Evolutionary conservation across 108 stramenopile species (phyloP).

Genomic region (Skeletonema marinoi): DNA sequence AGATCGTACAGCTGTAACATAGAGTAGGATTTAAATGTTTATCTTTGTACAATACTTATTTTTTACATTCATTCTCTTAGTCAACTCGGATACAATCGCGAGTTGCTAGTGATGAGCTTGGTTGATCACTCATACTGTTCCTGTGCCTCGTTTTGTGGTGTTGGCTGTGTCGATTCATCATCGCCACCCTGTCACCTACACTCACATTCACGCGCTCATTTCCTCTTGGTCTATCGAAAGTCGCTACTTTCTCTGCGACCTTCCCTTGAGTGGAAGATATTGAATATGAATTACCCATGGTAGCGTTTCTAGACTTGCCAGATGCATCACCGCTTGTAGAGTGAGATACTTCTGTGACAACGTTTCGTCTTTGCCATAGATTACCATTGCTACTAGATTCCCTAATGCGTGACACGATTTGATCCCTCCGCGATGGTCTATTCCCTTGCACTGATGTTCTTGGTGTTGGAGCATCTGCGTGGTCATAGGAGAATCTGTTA

Average conservation of each 20-base stretch:
- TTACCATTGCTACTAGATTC: slow-evolving; percentile 1
- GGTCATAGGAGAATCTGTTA: neutral
- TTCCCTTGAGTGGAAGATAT: neutral
- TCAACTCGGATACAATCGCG: slow-evolving; percentile 33
- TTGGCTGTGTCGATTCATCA: slow-evolving; percentile 10
- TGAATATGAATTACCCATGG: neutral
- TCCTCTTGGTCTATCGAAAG: neutral
- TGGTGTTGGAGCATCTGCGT: slow-evolving; percentile 17
- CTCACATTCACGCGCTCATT: neutral
- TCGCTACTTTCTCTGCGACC: too few species aligned
- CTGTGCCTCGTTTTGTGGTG: neutral
- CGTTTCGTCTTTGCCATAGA: neutral
- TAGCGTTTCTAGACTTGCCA: neutral
- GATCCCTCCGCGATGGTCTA: slow-evolving; percentile 15
- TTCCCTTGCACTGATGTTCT: neutral
- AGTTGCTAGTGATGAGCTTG: slow-evolving; percentile 23
- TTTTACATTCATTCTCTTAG: slow-evolving; percentile 7
- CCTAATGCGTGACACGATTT: slow-evolving; percentile 20
- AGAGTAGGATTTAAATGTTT: too few species aligned
- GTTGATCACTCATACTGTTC: neutral
- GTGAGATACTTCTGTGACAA: neutral
- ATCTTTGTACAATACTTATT: neutral
- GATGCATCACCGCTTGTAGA: neutral
- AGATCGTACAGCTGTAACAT: neutral
- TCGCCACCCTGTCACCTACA: slow-evolving; percentile 28